A percentile compares a stretch with the other conserved stretches of the same genome.
Conservation (phyloP, 2,329 filamentous ascomycete species). For the Sclerotinia sclerotiorum region DNA sequence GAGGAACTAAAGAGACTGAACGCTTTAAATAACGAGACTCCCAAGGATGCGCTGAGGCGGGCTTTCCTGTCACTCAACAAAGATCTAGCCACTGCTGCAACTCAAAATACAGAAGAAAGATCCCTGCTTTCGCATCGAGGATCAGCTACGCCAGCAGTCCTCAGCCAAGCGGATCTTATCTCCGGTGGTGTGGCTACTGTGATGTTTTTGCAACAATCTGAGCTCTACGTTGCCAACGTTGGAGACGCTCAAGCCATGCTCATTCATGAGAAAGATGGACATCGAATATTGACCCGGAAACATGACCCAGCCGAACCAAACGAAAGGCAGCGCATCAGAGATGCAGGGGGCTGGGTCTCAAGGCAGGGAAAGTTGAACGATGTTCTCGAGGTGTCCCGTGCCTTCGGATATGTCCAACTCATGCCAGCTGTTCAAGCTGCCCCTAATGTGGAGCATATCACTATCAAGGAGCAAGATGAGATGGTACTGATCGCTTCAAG, state of each 20-base stretch:
- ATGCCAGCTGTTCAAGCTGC: slow-evolving; percentile 93
- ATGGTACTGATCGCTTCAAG: slow-evolving; percentile 88
- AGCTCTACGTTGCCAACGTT: slow-evolving; percentile 92
- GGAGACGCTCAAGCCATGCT: slow-evolving; percentile 95
- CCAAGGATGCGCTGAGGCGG: slow-evolving; percentile 78
- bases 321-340: slow-evolving; percentile 85
- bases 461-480: slow-evolving; percentile 84
- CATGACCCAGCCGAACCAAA: slow-evolving; percentile 86
- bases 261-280: slow-evolving; percentile 81
- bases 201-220: slow-evolving; percentile 82
- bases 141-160: slow-evolving; percentile 69
- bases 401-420: slow-evolving; percentile 91
- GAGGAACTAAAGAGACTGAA: slow-evolving; percentile 77
- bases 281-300: slow-evolving; percentile 82
- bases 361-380: slow-evolving; percentile 94
- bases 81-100: slow-evolving; percentile 82
- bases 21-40: slow-evolving; percentile 66
- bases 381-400: slow-evolving; percentile 82
- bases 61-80: slow-evolving; percentile 91
- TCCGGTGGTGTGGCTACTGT: slow-evolving; percentile 92
- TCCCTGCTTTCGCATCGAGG: slow-evolving; percentile 66
- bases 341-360: slow-evolving; percentile 94
- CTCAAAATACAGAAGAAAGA: slow-evolving; percentile 76
- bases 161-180: slow-evolving; percentile 85
- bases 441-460: slow-evolving; percentile 76